Evolutionary conservation across 257 asterid species (phyloP).

Genomic region (Handroanthus guayacan): DNA sequence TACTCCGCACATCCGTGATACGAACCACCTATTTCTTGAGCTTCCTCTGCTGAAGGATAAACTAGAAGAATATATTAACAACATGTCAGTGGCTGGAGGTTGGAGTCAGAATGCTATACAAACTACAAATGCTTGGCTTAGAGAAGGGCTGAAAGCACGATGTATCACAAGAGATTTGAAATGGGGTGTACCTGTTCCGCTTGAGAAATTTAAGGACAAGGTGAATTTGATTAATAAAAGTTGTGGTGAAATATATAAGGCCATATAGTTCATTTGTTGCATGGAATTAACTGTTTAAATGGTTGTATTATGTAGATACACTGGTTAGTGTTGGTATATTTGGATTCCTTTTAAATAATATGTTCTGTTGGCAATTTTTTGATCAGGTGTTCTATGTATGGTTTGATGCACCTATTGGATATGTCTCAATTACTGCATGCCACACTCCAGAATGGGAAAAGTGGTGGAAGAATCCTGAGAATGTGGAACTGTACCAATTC

Average conservation of each 20-base stretch:
- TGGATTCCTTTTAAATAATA: conserved; percentile 16
- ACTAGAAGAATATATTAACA: conserved; percentile 66
- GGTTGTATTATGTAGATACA: conserved; percentile 16
- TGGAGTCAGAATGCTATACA: conserved; percentile 98
- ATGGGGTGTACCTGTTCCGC: conserved; percentile 99
- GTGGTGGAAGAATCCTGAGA: conserved; percentile 99
- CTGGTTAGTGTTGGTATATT: conserved; percentile 1
- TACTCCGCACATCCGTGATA: conserved; percentile 72
- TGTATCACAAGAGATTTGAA: conserved; percentile 95
- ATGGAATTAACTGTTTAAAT: conserved; percentile 16
- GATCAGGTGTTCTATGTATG: conserved; percentile 95
- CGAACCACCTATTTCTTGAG: conserved; percentile 89
- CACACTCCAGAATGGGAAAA: conserved; percentile 96
- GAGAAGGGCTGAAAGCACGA: conserved; percentile 79
- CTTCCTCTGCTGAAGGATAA: conserved; percentile 84
- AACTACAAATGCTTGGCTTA: conserved; percentile 83
- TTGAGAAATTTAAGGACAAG: conserved; percentile 82
- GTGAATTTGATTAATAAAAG: conserved; percentile 43
- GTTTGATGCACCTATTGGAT: conserved; percentile 99
- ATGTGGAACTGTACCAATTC: conserved; percentile 95
- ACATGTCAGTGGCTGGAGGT: conserved; percentile 80
- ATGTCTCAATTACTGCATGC: conserved; percentile 90
- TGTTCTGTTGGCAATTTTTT: conserved; percentile 33
- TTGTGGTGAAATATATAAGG: conserved; percentile 14
- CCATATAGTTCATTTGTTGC: not conserved